phyloP scores from a whole-genome alignment of 495 filamentous ascomycete species.

The Tirmania nivea region DNA sequence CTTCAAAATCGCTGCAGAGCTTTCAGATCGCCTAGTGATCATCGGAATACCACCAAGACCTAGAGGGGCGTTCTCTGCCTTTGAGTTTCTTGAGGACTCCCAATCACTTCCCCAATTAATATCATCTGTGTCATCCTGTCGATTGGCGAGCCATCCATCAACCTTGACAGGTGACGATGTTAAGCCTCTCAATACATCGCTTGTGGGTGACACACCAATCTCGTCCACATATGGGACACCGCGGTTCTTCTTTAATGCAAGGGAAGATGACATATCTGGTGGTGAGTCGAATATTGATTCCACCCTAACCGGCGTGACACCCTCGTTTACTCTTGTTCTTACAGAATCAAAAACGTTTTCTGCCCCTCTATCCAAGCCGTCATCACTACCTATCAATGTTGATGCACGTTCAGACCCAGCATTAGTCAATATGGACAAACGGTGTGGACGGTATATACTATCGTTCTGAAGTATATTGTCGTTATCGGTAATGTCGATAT shows the following conservation, averaged over 20 bases:
- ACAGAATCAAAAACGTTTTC: conserved; percentile 85
- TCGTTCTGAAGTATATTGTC: neutral
- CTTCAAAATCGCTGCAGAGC: no score
- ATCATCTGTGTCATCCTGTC: neutral
- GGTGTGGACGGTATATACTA: conserved; percentile 14
- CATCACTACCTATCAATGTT: conserved; percentile 63
- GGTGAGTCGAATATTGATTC: conserved; percentile 60
- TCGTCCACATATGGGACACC: neutral
- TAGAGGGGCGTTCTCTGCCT: no score
- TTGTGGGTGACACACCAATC: neutral
- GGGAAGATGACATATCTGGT: neutral
- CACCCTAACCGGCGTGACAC: conserved; percentile 28
- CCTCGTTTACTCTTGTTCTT: conserved; percentile 51
- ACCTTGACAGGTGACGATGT: neutral
- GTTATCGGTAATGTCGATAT: neutral
- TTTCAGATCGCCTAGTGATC: no score
- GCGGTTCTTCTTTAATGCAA: neutral
- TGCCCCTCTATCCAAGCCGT: conserved; percentile 54
- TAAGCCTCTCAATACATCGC: conserved; percentile 37
- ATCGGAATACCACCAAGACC: no score
- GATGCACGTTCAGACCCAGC: conserved; percentile 49
- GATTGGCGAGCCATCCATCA: neutral
- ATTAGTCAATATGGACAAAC: conserved; percentile 21
- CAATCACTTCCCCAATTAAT: neutral
- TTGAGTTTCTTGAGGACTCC: no score